Evolutionary conservation across 1,139 yeast species (phyloP).

Genomic region (Ogataea hybrid): DNA sequence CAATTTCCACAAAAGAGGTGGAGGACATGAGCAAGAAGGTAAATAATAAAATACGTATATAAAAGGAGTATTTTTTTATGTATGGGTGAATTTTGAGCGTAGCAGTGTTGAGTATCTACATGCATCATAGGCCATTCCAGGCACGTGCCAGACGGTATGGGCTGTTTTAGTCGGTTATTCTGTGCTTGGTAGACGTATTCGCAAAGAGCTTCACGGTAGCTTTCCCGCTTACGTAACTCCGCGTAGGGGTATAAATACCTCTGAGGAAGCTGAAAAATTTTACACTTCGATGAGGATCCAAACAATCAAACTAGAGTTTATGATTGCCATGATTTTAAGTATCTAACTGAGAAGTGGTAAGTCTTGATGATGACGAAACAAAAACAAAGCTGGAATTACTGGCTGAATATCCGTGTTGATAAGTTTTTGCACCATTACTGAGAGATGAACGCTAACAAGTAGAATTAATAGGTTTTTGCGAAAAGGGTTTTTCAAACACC

Average conservation of each 20-base stretch:
- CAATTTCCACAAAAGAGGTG: constrained; percentile 20
- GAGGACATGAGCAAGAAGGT: not conserved
- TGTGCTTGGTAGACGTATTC: too few relatives aligned
- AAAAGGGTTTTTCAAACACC: constrained; percentile 23
- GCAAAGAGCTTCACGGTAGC: too few relatives aligned
- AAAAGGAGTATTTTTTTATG: too few relatives aligned
- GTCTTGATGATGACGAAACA: constrained; percentile 65
- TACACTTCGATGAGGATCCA: constrained; percentile 12
- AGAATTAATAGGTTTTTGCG: constrained; percentile 12
- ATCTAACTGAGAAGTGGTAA: constrained; percentile 11
- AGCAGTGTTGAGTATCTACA: too few relatives aligned
- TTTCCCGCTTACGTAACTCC: constrained; percentile 1
- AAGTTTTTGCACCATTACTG: constrained; percentile 80
- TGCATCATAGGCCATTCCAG: too few relatives aligned
- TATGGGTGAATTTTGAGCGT: too few relatives aligned
- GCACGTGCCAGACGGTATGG: too few relatives aligned
- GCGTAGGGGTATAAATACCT: not conserved
- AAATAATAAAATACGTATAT: constrained; percentile 6
- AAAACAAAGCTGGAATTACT: constrained; percentile 99
- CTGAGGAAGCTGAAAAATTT: constrained; percentile 3
- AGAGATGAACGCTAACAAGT: constrained; percentile 29
- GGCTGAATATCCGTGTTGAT: constrained; percentile 90
- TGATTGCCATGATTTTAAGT: constrained; percentile 40
- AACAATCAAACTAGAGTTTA: constrained; percentile 81
- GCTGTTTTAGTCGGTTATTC: too few relatives aligned